phyloP scores from a whole-genome alignment of 352 stramenopile genomes.

The Phytophthora pini region DNA sequence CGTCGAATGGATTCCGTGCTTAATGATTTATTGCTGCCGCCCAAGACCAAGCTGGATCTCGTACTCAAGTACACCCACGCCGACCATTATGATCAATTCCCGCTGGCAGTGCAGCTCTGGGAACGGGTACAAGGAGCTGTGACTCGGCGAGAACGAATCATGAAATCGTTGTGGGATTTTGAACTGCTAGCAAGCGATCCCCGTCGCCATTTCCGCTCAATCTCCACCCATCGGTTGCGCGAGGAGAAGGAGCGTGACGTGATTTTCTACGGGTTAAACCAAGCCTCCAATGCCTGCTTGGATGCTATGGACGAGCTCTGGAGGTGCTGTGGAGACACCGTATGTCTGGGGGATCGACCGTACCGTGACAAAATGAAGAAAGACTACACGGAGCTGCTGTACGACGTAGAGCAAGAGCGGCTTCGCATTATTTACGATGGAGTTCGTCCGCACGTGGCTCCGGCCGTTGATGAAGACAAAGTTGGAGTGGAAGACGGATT shows the following conservation, averaged over 20 bases:
- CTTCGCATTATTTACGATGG: conserved; percentile 65
- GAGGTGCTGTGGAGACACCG: conserved; percentile 46
- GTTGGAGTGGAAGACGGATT: conserved; percentile 12
- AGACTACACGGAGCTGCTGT: conserved; percentile 79
- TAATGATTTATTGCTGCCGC: conserved; percentile 47
- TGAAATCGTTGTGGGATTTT: conserved; percentile 52
- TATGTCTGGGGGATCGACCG: conserved; percentile 48
- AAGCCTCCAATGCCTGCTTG: conserved; percentile 49
- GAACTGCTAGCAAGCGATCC: conserved; percentile 73
- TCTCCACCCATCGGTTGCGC: conserved; percentile 64
- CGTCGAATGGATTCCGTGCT: conserved; percentile 66
- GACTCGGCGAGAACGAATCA: conserved; percentile 47
- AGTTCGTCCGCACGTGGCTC: conserved; percentile 26
- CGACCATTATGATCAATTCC: conserved; percentile 65
- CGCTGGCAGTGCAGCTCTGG: conserved; percentile 68
- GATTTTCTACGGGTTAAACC: conserved; percentile 65
- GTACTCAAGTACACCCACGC: conserved; percentile 81
- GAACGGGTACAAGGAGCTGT: conserved; percentile 57
- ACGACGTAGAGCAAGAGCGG: conserved; percentile 73
- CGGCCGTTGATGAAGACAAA: conserved; percentile 13
- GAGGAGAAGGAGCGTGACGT: conserved; percentile 76
- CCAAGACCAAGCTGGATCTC: conserved; percentile 67
- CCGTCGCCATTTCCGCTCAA: conserved; percentile 68
- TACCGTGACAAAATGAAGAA: conserved; percentile 81
- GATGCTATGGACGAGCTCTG: conserved; percentile 59